Base-by-base conservation (phyloP, 306 rosid species). In the Vigna angularis region DNA sequence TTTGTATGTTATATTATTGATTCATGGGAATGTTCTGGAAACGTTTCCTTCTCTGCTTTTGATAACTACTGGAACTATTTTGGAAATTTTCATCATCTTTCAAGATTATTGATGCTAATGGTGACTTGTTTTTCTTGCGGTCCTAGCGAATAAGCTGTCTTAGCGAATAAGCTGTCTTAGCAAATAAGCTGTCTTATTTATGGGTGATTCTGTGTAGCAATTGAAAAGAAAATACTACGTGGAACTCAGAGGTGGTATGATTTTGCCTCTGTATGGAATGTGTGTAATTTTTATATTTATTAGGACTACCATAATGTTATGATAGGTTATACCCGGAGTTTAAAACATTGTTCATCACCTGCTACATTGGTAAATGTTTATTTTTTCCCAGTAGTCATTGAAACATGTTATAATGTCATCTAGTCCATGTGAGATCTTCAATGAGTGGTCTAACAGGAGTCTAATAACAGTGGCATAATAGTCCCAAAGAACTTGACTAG, bases 71-170 rank as follows among this genome's bases (percentile, higher is more conserved):
- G 15, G 75, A 55, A 34, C 12, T 63, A 16, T 42, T 42, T 62
- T 56, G 34, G 67, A 66, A 59, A 42, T 38, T 83, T 40, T 14
- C 15, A 36, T 58, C 59, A 72, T 66, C 47, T 11, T 68, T 58
- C 11, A 16, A 50, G 40, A 44, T 32, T 48, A 12, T 32, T 26
- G 63, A 40, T 76, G 51, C 24, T 9, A 12, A 58, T 71, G 13
- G 9, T 22, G 65, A 78, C 32, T 55, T 76, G 22, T 67, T 69
- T 32, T 76, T 77, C 74, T 64, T 51, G 36, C 22, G 4, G n/a
- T 72, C 20, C 49, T 58, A 71, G 68, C 30, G 69, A 70, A 61
- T 58, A 53, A 63, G 49, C 56, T 52, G 34, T 53, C 44, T 48
- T 70, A 18, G 22, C 22, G 0, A 20, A 20, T 20, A 53, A 63